Base-by-base conservation (phyloP, 164 flowering plant genomes). In the Vitis rupestris region DNA sequence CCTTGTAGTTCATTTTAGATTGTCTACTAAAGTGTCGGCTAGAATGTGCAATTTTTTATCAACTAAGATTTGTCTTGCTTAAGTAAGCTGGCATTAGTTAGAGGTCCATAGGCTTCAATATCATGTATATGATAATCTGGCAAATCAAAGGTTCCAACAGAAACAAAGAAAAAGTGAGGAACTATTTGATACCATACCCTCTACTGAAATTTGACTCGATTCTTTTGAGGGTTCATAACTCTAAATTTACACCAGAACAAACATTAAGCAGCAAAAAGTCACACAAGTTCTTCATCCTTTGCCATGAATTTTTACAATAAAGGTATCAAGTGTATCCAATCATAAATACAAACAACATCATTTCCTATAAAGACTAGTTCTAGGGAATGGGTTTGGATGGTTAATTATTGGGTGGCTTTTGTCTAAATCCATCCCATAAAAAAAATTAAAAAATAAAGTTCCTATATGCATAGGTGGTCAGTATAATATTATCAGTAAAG, bases 91-190 rank as follows among this genome's bases (percentile, higher is more conserved):
- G 14, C n/a, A n/a, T 29, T 30, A 17, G 17, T 17, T 55, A 23
- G 55, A 68, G 6, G 50, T 23, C 27, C 27, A 23, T 23, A 23
- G 27, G 27, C 27, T 23, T 23, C 27, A 23, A 23, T 55, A 23
- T 55, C 54, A 51, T 61, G 62, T 56, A 44, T 11, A 61, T 51
- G 47, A 37, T 37, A 47, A 55, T 31, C 51, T 73, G 52, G 51
- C 14, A 50, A 48, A 10, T 47, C 44, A 13, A 68, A 68, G 63
- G 68, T 68, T 68, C 64, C 58, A 10, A 52, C 10, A 12, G 44
- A 37, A 37, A 10, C 2, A 9, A 59, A 10, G 17, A 2, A 57
- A 58, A n/a, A 59, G 1, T n/a, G 11, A 65, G 8, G n/a, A 64
- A 70, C 48, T 27, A 47, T 54, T 14, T 13, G 29, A 69, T 31